These are phyloP conservation scores for Exophiala sideris DNA, from an alignment of 2,329 filamentous ascomycete genomes.

Conservation along the genomic window DNA sequence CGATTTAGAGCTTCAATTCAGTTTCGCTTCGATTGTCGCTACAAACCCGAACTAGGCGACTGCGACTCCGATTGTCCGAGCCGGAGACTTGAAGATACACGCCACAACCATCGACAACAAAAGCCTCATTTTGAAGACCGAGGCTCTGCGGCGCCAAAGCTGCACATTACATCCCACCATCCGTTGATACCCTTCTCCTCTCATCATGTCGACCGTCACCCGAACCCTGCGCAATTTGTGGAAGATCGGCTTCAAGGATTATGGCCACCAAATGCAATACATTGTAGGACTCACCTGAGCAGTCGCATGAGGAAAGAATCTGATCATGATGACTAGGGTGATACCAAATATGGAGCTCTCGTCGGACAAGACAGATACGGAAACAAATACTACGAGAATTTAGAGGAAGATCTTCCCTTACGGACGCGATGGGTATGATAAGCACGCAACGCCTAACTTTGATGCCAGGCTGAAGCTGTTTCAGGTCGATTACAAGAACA, in stretches of 20 bases:
- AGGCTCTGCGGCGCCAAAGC: not conserved
- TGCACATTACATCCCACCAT: not conserved
- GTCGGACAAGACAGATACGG: conserved; percentile 84
- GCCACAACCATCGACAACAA: not conserved
- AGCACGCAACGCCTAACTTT: not conserved
- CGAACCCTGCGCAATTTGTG: conserved; percentile 85
- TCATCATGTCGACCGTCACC: conserved; percentile 78
- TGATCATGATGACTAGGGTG: conserved; percentile 53
- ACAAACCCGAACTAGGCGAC: not conserved
- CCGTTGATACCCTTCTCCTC: not conserved
- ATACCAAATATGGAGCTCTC: conserved; percentile 89
- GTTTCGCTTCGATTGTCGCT: not conserved
- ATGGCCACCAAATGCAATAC: conserved; percentile 78
- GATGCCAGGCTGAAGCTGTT: conserved; percentile 71
- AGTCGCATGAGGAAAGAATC: not conserved
- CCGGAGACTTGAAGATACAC: no score
- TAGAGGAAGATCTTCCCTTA: conserved; percentile 82
- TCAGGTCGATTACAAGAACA: conserved; percentile 95
- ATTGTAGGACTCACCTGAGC: conserved; percentile 24
- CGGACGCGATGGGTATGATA: conserved; percentile 25
- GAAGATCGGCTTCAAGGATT: conserved; percentile 88
- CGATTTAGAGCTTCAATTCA: not conserved
- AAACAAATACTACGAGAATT: conserved; percentile 98
- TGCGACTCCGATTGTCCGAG: not conserved
- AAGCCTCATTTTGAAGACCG: not conserved